A percentile compares a stretch with the other conserved stretches of the same genome.
Conservation (phyloP, 2,329 filamentous ascomycete genomes). For the Exophiala lecanii-corni region DNA sequence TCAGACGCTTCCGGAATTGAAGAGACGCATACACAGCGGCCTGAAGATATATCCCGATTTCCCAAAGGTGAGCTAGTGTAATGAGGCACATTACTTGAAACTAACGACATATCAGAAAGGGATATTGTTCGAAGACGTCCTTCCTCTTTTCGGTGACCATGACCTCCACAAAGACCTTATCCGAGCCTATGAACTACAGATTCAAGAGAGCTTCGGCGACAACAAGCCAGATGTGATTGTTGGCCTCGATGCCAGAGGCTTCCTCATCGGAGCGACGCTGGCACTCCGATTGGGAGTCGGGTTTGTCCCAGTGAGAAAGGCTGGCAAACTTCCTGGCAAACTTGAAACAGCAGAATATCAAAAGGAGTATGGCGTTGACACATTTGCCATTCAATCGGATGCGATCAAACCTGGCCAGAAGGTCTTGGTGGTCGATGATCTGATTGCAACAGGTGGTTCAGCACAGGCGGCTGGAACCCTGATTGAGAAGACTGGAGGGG, state of each 20-base stretch:
- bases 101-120: too few relatives aligned
- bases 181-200: conserved; percentile 78
- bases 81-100: too few relatives aligned
- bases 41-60: conserved; percentile 23
- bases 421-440: conserved; percentile 92
- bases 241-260: conserved; percentile 88
- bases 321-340: conserved; percentile 89
- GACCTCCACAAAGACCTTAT: conserved; percentile 70
- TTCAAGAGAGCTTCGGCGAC: conserved; percentile 57
- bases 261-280: conserved; percentile 87
- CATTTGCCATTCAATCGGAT: conserved; percentile 91
- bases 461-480: conserved; percentile 82
- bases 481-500: conserved; percentile 77
- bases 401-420: conserved; percentile 80
- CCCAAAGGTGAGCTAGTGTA: conserved; percentile 15
- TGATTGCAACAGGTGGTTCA: conserved; percentile 95
- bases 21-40: conserved; percentile 16
- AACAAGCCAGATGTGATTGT: conserved; percentile 81
- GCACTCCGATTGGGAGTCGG: conserved; percentile 75
- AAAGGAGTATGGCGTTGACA: conserved; percentile 95
- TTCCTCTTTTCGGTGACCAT: conserved; percentile 85
- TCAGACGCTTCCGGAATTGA: conserved; percentile 24
- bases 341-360: conserved; percentile 79
- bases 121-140: conserved; percentile 96
- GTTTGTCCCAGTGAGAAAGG: conserved; percentile 91